Evolutionary conservation across 257 asterid species (phyloP).

Genomic region (Lithospermum erythrorhizon): DNA sequence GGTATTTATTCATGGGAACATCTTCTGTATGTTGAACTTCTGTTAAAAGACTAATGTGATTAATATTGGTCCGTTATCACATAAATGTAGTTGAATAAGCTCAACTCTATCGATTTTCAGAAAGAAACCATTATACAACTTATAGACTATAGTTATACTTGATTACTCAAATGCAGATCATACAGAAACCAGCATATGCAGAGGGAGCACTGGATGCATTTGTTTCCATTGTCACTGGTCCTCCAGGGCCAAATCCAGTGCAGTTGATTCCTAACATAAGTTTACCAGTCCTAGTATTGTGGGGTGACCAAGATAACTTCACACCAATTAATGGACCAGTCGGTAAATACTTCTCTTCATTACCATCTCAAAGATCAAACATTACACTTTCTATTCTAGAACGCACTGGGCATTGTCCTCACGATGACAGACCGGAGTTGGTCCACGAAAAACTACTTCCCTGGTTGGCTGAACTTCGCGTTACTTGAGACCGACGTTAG

Average conservation of each 20-base stretch:
- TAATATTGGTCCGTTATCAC: too few species aligned
- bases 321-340: constrained; percentile 96
- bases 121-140: neutral
- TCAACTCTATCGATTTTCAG: too few species aligned
- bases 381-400: constrained; percentile 49
- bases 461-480: constrained; percentile 57
- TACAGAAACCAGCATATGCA: constrained; percentile 58
- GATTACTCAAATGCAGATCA: constrained; percentile 36
- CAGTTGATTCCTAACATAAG: constrained; percentile 48
- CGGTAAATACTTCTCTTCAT: constrained; percentile 63
- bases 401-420: constrained; percentile 97
- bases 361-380: constrained; percentile 39
- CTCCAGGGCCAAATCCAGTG: constrained; percentile 88
- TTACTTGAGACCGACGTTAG: constrained; percentile 5
- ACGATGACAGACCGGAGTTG: constrained; percentile 84
- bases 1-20: constrained; percentile 22
- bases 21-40: too few species aligned
- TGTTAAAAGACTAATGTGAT: too few species aligned
- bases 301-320: constrained; percentile 86
- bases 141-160: neutral
- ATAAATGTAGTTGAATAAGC: neutral
- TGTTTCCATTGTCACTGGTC: constrained; percentile 85
- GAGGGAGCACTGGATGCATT: constrained; percentile 98
- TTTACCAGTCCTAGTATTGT: constrained; percentile 56
- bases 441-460: constrained; percentile 78